Percentiles rank a stretch among this genome's conserved stretches.
Evolutionary conservation across 495 filamentous ascomycete species (phyloP).

Genomic region (Podospora pseudopauciseta): DNA sequence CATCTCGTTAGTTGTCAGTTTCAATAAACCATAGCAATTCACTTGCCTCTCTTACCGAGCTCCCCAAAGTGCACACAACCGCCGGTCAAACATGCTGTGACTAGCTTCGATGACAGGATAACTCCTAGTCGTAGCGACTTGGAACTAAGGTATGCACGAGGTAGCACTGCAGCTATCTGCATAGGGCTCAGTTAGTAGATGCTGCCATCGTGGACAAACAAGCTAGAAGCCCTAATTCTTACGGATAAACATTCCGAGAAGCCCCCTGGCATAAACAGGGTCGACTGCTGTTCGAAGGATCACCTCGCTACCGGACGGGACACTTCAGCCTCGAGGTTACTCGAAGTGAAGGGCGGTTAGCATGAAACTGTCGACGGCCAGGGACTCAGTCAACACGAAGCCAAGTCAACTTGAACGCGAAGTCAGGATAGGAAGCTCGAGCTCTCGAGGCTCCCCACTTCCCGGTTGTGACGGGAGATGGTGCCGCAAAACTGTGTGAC

Average conservation of each 20-base stretch:
- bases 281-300: neutral
- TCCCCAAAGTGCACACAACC: neutral
- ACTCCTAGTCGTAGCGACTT: no score
- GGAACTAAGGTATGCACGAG: neutral
- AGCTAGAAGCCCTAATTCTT: neutral
- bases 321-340: neutral
- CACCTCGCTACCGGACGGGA: neutral
- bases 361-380: neutral
- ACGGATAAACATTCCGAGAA: neutral
- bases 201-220: neutral
- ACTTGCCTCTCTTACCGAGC: neutral
- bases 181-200: neutral
- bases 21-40: neutral
- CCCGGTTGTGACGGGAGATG: slow-evolving; percentile 1
- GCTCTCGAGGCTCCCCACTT: slow-evolving; percentile 1
- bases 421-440: neutral
- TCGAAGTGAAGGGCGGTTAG: neutral
- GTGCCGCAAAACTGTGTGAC: slow-evolving; percentile 2
- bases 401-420: neutral
- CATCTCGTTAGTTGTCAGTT: neutral
- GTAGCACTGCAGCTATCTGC: neutral
- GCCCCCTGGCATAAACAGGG: neutral
- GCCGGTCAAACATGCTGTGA: neutral
- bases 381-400: neutral
- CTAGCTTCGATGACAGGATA: no score